Percentiles rank a stretch among this genome's conserved stretches.
These are phyloP conservation scores for Cercospora brassicicola DNA, from an alignment of 2,329 filamentous ascomycete genomes.

Conservation along the genomic window DNA sequence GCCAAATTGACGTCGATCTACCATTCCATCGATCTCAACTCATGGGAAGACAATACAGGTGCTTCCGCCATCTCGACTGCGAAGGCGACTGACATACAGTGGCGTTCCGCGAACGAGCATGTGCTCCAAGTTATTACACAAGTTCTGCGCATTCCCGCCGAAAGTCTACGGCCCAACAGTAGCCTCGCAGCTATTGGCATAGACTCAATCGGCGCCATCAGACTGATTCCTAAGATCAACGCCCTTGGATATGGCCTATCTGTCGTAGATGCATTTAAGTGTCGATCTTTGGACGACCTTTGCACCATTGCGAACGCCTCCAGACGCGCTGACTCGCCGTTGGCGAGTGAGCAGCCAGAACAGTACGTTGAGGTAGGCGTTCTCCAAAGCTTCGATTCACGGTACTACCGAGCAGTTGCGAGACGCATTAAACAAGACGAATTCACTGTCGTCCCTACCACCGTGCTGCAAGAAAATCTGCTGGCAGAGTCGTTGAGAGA, in stretches of 20 bases:
- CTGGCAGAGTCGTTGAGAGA: constrained; percentile 20
- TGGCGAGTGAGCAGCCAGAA: background rate
- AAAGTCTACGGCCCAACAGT: constrained; percentile 11
- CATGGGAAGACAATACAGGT: constrained; percentile 8
- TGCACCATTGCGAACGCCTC: constrained; percentile 10
- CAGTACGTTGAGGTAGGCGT: background rate
- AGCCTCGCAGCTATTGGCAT: constrained; percentile 19
- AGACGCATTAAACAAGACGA: constrained; percentile 13
- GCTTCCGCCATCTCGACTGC: background rate
- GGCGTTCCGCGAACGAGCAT: constrained; percentile 9
- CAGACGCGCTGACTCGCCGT: background rate
- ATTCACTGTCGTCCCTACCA: constrained; percentile 18
- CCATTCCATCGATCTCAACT: constrained; percentile 6
- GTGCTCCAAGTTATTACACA: constrained; percentile 15
- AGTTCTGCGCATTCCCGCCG: background rate
- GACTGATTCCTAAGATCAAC: constrained; percentile 22
- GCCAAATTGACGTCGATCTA: constrained; percentile 17
- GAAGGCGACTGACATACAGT: background rate
- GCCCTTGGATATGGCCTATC: constrained; percentile 15
- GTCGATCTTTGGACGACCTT: constrained; percentile 14
- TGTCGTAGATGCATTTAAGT: constrained; percentile 20
- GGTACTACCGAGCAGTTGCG: constrained; percentile 12
- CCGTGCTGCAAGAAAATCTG: constrained; percentile 19
- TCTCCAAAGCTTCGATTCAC: constrained; percentile 12
- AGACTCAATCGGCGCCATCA: constrained; percentile 23